Evolutionary conservation across 2,329 filamentous ascomycete species (phyloP), one percentile per base, ranked within the genome.

Genomic region (Epichloe typhina): DNA sequence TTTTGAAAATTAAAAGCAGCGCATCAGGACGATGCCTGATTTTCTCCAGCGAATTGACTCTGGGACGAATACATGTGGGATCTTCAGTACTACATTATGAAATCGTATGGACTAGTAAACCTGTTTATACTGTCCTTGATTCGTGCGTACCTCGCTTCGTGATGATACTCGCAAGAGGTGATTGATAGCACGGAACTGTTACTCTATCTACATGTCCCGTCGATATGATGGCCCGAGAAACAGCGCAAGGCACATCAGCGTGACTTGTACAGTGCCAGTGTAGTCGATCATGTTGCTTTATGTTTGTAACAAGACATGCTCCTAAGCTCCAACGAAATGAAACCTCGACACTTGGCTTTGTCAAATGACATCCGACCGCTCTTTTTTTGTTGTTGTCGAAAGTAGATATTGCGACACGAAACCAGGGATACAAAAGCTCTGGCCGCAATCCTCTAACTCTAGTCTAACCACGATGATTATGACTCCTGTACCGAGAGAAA

Each of bases 1-100:
- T 67, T 90, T 93, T 64, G 83, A 86, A 62, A 72, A 50, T 64
- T 88, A 57, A 84, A 83, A 66, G 66, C 65, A 50, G 72, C 72
- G 26, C 78, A 80, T 58, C 75, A 78, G 56, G 76, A 80, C 55
- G 69, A 55, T 41, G 49, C 48, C 19, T 59, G 49, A 55, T 46
- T 23, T 36, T 11, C 5, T 49, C 42, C 9, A n/a, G 23, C 23
- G 8, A 33, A 26, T n/a, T 17, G 37, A 19, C 19, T 44, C 9
- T 5, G n/a, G 8, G 31, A 37, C 39, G 31, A 17, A 33, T 36
- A 2, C 4, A 38, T n/a, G 15, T 9, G n/a, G 15, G n/a, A 23
- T 39, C 23, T 47, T 17, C 33, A 8, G 12, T 26, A 13, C 19
- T 15, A 17, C 23, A 15, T 15, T 44, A 17, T 11, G 41, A 31